Conservation (phyloP, 2,329 filamentous ascomycete species). For the Rhytidhysteron rufulum region DNA sequence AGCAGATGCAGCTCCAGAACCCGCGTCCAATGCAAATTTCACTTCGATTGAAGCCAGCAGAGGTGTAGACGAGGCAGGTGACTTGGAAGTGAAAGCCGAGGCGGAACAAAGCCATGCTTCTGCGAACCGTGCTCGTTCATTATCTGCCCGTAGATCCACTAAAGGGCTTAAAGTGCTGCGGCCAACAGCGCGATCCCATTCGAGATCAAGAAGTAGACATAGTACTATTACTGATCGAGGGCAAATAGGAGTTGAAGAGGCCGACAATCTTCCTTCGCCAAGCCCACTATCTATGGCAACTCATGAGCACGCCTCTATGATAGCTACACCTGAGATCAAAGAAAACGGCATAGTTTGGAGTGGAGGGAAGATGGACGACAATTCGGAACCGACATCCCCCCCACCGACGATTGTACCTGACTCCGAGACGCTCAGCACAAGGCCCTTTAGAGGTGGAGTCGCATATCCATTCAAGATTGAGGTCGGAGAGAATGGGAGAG, state of each 20-base stretch:
- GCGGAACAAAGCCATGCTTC: background rate
- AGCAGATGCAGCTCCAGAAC: slow-evolving; percentile 20
- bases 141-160: no score
- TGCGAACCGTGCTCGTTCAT: no score
- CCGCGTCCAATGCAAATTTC: slow-evolving; percentile 4
- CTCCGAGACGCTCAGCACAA: slow-evolving; percentile 53
- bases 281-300: slow-evolving; percentile 1
- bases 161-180: no score
- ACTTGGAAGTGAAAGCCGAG: no score
- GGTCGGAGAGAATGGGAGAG: slow-evolving; percentile 38
- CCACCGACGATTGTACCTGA: slow-evolving; percentile 41
- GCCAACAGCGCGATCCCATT: slow-evolving; percentile 10
- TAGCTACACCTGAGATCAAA: no score
- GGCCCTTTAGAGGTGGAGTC: slow-evolving; percentile 65
- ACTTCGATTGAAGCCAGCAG: no score
- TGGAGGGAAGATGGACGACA: slow-evolving; percentile 12
- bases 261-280: slow-evolving; percentile 15
- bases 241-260: slow-evolving; percentile 17
- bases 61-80: no score
- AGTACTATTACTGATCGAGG: slow-evolving; percentile 30
- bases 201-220: slow-evolving; percentile 26
- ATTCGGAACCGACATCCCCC: slow-evolving; percentile 8
- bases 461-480: slow-evolving; percentile 70
- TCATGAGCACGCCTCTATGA: no score
- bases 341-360: no score